Evolutionary conservation across 495 filamentous ascomycete genomes (phyloP).

Genomic region (Penicillium dipodomyicola): DNA sequence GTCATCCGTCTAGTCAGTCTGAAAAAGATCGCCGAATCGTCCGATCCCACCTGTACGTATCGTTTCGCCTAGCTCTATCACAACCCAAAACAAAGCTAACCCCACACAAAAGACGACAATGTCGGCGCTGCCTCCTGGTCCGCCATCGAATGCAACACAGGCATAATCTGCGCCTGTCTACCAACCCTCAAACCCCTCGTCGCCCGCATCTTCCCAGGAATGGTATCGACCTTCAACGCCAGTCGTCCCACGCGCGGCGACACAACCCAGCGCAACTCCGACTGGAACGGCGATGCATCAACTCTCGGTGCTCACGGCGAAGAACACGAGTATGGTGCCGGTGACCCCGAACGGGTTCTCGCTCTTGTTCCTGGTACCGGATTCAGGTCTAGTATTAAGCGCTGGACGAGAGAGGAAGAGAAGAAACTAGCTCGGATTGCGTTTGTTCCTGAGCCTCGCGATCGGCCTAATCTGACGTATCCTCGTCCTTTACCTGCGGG

Average conservation of each 20-base stretch:
- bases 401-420: constrained; percentile 12
- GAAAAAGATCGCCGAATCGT: constrained; percentile 39
- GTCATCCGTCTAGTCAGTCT: constrained; percentile 40
- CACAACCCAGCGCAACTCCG: constrained; percentile 22
- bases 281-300: constrained; percentile 37
- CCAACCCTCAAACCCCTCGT: constrained; percentile 83
- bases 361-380: constrained; percentile 23
- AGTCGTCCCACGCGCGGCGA: constrained; percentile 20
- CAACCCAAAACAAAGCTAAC: constrained; percentile 7
- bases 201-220: constrained; percentile 34
- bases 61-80: neutral
- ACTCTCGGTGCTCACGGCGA: constrained; percentile 34
- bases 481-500: neutral
- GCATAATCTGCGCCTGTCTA: constrained; percentile 87
- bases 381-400: constrained; percentile 4
- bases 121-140: constrained; percentile 69
- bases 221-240: constrained; percentile 31
- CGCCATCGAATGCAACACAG: constrained; percentile 81
- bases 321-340: constrained; percentile 34
- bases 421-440: constrained; percentile 3
- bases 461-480: constrained; percentile 3
- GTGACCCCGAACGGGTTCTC: constrained; percentile 28
- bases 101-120: constrained; percentile 44
- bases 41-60: constrained; percentile 43
- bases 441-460: constrained; percentile 5